Percentiles rank a stretch among this genome's conserved stretches.
These are phyloP conservation scores for Puccinia triticina DNA, from an alignment of 1,284 basidiomycete genomes.

Conservation along the genomic window DNA sequence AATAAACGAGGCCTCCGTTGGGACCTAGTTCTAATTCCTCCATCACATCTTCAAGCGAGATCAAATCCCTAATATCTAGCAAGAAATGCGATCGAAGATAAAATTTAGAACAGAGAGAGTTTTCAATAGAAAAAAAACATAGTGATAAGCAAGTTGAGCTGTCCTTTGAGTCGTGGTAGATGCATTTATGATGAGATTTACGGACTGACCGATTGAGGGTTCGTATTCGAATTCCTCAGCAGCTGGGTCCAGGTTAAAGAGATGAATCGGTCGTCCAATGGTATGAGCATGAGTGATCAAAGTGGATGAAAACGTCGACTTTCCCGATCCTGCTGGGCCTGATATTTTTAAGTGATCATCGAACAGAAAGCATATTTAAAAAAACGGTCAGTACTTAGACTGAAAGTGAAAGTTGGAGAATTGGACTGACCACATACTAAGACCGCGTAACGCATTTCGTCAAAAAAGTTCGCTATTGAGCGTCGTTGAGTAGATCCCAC, in stretches of 20 bases:
- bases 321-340: constrained; percentile 95
- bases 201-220: constrained; percentile 69
- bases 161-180: not conserved
- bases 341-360: too few species aligned
- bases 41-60: constrained; percentile 96
- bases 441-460: constrained; percentile 52
- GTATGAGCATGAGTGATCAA: constrained; percentile 88
- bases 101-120: not conserved
- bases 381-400: too few species aligned
- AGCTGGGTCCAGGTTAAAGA: constrained; percentile 97
- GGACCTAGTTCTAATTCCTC: constrained; percentile 91
- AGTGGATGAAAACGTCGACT: constrained; percentile 89
- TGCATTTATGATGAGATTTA: not conserved
- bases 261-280: constrained; percentile 80
- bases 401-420: not conserved
- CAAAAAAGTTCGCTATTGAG: not conserved
- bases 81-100: not conserved
- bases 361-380: too few species aligned
- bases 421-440: constrained; percentile 52
- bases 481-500: not conserved
- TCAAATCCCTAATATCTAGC: constrained; percentile 84
- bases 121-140: not conserved
- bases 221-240: constrained; percentile 92
- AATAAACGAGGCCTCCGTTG: constrained; percentile 95
- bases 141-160: not conserved